Base-by-base conservation (phyloP, 1,284 basidiomycete genomes). In the Ganoderma sinense region DNA sequence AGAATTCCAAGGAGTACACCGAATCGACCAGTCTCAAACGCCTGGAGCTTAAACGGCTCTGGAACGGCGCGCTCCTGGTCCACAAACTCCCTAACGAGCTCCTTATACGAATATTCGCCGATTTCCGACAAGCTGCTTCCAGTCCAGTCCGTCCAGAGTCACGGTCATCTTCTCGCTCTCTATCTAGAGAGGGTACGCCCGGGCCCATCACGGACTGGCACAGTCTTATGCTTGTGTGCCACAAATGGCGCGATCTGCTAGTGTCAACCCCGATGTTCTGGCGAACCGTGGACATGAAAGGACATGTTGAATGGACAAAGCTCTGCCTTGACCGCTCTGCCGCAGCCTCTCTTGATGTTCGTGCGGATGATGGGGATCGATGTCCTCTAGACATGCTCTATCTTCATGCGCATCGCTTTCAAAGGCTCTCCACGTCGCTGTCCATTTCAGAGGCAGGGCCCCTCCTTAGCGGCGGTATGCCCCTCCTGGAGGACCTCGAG, bases 141-240 rank as follows among this genome's bases (percentile, higher is more conserved):
- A n/a, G n/a, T n/a, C n/a, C n/a, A n/a, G n/a, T n/a, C n/a, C n/a
- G n/a, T n/a, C n/a, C n/a, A n/a, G n/a, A n/a, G n/a, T n/a, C n/a
- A n/a, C n/a, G n/a, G n/a, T n/a, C n/a, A n/a, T n/a, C n/a, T n/a
- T n/a, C n/a, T n/a, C n/a, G n/a, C n/a, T n/a, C n/a, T n/a, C n/a
- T n/a, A n/a, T n/a, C n/a, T n/a, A n/a, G n/a, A n/a, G n/a, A n/a
- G n/a, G n/a, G n/a, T n/a, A n/a, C n/a, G n/a, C n/a, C n/a, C n/a
- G n/a, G n/a, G n/a, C n/a, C n/a, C n/a, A n/a, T n/a, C n/a, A n/a
- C n/a, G n/a, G 51, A 11, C 31, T 39, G 31, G 31, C 31, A 39
- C 4, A 10, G 4, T 59, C 68, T 69, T n/a, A 66, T 69, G 68
- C 59, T 62, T 7, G 64, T 69, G 39, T 69, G 68, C 23, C 51